Evolutionary conservation across 1,139 yeast species (phyloP).

Genomic region (Hemisphaericaspora xylofermentans): DNA sequence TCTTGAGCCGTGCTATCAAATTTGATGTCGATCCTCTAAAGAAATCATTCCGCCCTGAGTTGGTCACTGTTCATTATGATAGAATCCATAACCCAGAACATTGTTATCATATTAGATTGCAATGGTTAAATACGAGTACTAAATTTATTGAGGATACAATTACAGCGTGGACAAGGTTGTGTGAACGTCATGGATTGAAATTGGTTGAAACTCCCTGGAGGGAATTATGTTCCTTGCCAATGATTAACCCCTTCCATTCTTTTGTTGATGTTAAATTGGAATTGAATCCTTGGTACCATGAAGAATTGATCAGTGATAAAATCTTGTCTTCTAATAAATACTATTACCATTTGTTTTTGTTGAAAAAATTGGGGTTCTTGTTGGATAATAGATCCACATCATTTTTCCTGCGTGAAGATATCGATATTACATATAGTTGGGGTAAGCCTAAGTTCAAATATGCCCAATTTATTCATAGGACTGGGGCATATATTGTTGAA

Average conservation of each 20-base stretch:
- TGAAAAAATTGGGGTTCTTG: constrained; percentile 70
- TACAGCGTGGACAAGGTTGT: constrained; percentile 73
- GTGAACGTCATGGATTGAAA: constrained; percentile 82
- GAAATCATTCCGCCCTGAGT: constrained; percentile 75
- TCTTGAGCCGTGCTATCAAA: constrained; percentile 59
- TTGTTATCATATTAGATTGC: constrained; percentile 86
- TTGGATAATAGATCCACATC: constrained; percentile 78
- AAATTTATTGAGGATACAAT: constrained; percentile 88
- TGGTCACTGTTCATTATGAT: constrained; percentile 83
- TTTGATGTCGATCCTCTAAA: constrained; percentile 75
- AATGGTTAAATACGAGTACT: constrained; percentile 91
- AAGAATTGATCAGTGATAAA: constrained; percentile 53
- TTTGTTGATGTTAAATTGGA: constrained; percentile 66
- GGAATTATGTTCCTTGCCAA: constrained; percentile 76
- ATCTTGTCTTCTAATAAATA: constrained; percentile 48
- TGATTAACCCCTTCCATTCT: constrained; percentile 83
- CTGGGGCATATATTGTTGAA: constrained; percentile 90
- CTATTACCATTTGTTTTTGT: constrained; percentile 62
- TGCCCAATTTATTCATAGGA: constrained; percentile 85
- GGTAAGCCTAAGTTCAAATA: constrained; percentile 80
- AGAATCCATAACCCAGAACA: constrained; percentile 92
- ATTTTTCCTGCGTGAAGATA: constrained; percentile 52
- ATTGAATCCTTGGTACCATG: constrained; percentile 65
- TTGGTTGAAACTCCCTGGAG: constrained; percentile 93
- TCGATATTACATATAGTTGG: constrained; percentile 80